A percentile compares a stretch with the other conserved stretches of the same genome.
Evolutionary conservation across 2,329 filamentous ascomycete genomes (phyloP).

Genomic region (Aspergillus proliferans): DNA sequence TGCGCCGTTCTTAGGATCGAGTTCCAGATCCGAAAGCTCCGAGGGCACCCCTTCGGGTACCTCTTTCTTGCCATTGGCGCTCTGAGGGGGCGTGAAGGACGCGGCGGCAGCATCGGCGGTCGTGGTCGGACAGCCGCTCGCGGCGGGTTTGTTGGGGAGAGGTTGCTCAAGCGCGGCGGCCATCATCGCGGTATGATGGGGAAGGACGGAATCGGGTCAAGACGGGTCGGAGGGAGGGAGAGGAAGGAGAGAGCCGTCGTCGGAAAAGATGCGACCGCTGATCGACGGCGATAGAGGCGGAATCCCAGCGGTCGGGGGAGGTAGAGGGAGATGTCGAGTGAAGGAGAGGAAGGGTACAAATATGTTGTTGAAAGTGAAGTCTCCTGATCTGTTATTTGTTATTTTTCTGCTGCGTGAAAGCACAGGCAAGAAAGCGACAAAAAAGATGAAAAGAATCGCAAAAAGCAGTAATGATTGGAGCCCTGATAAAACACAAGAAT

Average conservation of each 20-base stretch:
- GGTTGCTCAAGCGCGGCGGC: conserved; percentile 29
- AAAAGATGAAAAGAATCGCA: background rate
- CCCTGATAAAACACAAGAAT: too few species aligned
- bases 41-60: conserved; percentile 35
- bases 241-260: conserved; percentile 28
- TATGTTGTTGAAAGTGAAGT: too few species aligned
- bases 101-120: conserved; percentile 18
- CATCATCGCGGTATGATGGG: conserved; percentile 21
- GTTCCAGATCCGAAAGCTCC: conserved; percentile 38
- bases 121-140: conserved; percentile 2
- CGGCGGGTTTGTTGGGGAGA: conserved; percentile 15
- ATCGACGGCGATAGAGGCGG: conserved; percentile 32
- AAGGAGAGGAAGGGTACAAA: background rate
- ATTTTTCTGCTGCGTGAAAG: too few species aligned
- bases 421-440: background rate
- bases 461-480: too few species aligned
- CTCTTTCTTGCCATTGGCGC: conserved; percentile 40
- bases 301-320: conserved; percentile 39
- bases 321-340: background rate
- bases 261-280: conserved; percentile 36
- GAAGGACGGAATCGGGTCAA: background rate
- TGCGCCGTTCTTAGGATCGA: conserved; percentile 25
- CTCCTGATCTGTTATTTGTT: too few species aligned
- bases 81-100: conserved; percentile 39
- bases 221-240: conserved; percentile 4